A percentile compares a stretch with the other conserved stretches of the same genome.
phyloP scores from a whole-genome alignment of 768 basidiomycete species.

The Kwoniella dejecticola region DNA sequence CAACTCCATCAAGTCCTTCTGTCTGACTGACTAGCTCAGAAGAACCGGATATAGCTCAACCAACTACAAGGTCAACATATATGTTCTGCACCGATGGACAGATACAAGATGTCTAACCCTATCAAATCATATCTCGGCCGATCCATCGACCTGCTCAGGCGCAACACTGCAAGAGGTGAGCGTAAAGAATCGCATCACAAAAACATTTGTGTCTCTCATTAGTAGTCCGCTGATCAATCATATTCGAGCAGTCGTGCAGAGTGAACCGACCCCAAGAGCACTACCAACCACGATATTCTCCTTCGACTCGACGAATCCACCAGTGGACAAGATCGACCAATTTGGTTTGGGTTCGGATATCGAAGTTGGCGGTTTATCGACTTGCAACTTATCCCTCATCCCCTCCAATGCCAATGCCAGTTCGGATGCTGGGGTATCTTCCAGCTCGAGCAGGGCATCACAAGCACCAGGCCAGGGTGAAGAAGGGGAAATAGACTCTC shows the following conservation, averaged over 20 bases:
- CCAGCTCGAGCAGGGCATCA: not conserved
- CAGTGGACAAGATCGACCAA: slow-evolving; percentile 59
- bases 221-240: too few relatives aligned
- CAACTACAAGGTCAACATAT: too few relatives aligned
- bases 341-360: slow-evolving; percentile 80
- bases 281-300: slow-evolving; percentile 44
- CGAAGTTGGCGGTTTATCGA: slow-evolving; percentile 73
- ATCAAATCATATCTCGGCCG: slow-evolving; percentile 48
- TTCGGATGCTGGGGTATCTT: not conserved
- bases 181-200: too few relatives aligned
- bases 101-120: slow-evolving; percentile 29
- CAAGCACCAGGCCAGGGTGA: not conserved
- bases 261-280: slow-evolving; percentile 34
- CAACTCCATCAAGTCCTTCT: not conserved
- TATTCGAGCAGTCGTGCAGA: slow-evolving; percentile 32
- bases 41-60: not conserved
- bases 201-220: not conserved
- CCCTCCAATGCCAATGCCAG: slow-evolving; percentile 4
- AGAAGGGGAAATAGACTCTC: not conserved
- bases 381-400: slow-evolving; percentile 37
- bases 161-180: slow-evolving; percentile 46
- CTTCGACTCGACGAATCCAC: slow-evolving; percentile 30
- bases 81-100: too few relatives aligned
- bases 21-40: not conserved
- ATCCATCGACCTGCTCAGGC: slow-evolving; percentile 39